phyloP scores from a whole-genome alignment of 208 protist species.

The Phytomonas sp. region DNA sequence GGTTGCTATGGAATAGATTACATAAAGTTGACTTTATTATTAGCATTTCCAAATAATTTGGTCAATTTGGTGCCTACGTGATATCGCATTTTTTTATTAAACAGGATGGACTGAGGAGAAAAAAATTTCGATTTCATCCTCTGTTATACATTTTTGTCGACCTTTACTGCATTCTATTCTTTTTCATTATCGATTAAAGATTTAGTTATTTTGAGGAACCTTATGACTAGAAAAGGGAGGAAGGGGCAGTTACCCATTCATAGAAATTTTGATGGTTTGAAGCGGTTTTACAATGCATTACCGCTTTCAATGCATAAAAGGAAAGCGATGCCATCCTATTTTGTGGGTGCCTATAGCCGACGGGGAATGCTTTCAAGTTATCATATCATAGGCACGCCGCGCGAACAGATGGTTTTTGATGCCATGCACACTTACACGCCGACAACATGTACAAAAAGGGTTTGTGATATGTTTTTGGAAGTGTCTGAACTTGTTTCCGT shows the following conservation, averaged over 20 bases:
- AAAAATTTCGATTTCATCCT: background rate
- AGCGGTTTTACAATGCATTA: slow-evolving; percentile 52
- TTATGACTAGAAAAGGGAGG: slow-evolving; percentile 26
- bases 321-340: slow-evolving; percentile 43
- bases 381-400: slow-evolving; percentile 55
- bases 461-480: slow-evolving; percentile 58
- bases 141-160: background rate
- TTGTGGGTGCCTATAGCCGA: slow-evolving; percentile 50
- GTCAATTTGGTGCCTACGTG: background rate
- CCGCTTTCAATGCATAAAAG: slow-evolving; percentile 37
- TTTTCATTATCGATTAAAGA: background rate
- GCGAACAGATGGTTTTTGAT: slow-evolving; percentile 56
- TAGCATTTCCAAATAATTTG: background rate
- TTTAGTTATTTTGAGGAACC: background rate
- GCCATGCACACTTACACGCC: slow-evolving; percentile 69
- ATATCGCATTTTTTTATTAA: background rate
- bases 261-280: slow-evolving; percentile 67
- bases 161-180: slow-evolving; percentile 5
- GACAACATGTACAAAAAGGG: slow-evolving; percentile 53
- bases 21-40: background rate
- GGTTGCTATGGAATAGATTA: background rate
- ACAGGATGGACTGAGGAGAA: background rate
- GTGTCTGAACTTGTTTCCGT: slow-evolving; percentile 65
- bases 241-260: slow-evolving; percentile 37
- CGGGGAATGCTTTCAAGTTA: slow-evolving; percentile 54